Evolutionary conservation across 495 filamentous ascomycete species (phyloP).

Genomic region (Penicillium crystallinum): DNA sequence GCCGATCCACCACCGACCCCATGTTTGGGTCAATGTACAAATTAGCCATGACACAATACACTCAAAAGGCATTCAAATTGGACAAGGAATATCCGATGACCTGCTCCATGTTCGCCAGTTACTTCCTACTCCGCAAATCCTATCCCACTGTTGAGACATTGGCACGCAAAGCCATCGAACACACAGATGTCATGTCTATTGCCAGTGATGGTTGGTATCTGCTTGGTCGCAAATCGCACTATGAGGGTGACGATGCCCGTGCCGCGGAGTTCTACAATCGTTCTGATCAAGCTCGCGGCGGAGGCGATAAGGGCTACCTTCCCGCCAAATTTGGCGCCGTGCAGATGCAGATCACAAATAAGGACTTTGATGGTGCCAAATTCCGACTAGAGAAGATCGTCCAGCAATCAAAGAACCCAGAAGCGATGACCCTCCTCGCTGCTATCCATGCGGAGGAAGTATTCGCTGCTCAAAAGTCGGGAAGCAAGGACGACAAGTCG

Average conservation of each 20-base stretch:
- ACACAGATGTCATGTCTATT: conserved; percentile 90
- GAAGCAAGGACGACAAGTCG: conserved; percentile 80
- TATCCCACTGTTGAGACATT: conserved; percentile 76
- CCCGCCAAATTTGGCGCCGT: conserved; percentile 91
- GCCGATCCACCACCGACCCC: conserved; percentile 68
- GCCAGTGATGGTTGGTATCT: conserved; percentile 97
- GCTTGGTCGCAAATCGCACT: conserved; percentile 84
- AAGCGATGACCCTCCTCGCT: conserved; percentile 85
- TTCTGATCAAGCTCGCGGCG: conserved; percentile 84
- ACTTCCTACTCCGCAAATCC: conserved; percentile 75
- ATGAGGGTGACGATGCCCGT: conserved; percentile 56
- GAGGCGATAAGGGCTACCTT: conserved; percentile 77
- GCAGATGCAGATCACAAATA: conserved; percentile 78
- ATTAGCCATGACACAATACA: conserved; percentile 90
- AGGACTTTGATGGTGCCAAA: conserved; percentile 85
- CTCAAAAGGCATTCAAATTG: conserved; percentile 88
- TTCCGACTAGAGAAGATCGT: conserved; percentile 91
- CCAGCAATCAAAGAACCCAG: conserved; percentile 75
- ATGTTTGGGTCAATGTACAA: conserved; percentile 79
- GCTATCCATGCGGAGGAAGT: conserved; percentile 92
- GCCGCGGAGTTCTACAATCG: conserved; percentile 79
- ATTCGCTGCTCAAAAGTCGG: conserved; percentile 66
- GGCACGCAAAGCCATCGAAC: conserved; percentile 87
- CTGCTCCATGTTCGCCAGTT: conserved; percentile 81
- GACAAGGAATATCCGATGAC: conserved; percentile 90